Base-by-base conservation (phyloP, 1,139 yeast genomes). In the Magnusiomyces sp. region DNA sequence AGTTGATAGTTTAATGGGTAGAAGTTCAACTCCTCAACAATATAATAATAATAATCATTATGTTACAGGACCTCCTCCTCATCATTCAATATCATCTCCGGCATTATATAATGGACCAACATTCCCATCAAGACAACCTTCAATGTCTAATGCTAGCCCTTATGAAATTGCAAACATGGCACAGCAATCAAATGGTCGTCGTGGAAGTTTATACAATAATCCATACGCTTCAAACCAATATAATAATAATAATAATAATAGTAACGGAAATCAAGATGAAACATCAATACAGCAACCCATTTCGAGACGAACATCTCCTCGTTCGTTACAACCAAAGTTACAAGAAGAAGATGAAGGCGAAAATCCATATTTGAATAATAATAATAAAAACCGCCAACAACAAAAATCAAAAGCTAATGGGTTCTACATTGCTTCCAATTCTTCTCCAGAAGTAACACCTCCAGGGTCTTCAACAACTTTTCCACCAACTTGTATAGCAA, bases 1-100 rank as follows among this genome's bases (percentile, higher is more conserved):
- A 1, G 20, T 41, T 31, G 49, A 45, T 16, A 45, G 44, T 40
- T 39, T 43, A 11, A 43, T 43, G 46, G 40, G 38, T 27, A 17
- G 42, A 13, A 14, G 31, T 19, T 11, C 31, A 19, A 40, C 37
- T 13, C 37, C 37, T 34, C 43, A 33, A 20, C 46, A 43, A 19
- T 32, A 43, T 6, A 17, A 17, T 3, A 37, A 10, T 9, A 5
- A 34, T 9, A 17, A 17, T 9, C 38, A 34, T 34, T 9, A 34
- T 34, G 38, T 9, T 34, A 14, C 19, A n/a, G 40, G 16, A n/a
- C 17, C 20, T 20, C 19, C 19, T 10, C 20, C 40, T 11, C 16
- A 9, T 37, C 40, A 37, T 37, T 37, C 40, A 20, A 17, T 17
- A 3, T 37, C 40, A 3, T 16, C 40, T n/a, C 19, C 40, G 40